A percentile compares a stretch with the other conserved stretches of the same genome.
Evolutionary conservation across 2,329 filamentous ascomycete genomes (phyloP).

Genomic region (Aspergillus sclerotialis): DNA sequence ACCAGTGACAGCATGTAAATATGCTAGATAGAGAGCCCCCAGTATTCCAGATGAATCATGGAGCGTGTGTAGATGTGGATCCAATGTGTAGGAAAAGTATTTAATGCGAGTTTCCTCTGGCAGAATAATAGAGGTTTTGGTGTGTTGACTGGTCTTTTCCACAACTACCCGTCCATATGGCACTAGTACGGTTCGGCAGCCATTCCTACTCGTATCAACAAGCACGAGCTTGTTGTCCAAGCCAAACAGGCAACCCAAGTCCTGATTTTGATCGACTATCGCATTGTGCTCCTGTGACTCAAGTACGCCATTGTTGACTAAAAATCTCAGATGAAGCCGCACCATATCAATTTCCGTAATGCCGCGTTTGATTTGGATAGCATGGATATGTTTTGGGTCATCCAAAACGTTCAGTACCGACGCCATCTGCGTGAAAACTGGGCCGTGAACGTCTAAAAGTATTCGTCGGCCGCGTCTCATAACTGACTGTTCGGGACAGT

Average conservation of each 20-base stretch:
- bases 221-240: conserved; percentile 20
- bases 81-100: conserved; percentile 16
- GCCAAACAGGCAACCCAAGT: conserved; percentile 15
- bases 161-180: conserved; percentile 14
- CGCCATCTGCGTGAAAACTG: conserved; percentile 24
- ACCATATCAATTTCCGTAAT: conserved; percentile 35
- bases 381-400: conserved; percentile 24
- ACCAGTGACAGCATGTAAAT: conserved; percentile 27
- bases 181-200: conserved; percentile 14
- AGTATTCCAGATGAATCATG: conserved; percentile 10
- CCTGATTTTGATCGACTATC: conserved; percentile 16
- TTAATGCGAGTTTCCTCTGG: conserved; percentile 3
- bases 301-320: conserved; percentile 16
- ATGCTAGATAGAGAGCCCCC: conserved; percentile 16
- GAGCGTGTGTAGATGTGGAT: conserved; percentile 14
- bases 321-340: conserved; percentile 43
- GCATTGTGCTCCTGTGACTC: conserved; percentile 11
- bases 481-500: conserved; percentile 1
- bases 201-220: neutral
- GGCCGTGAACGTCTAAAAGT: conserved; percentile 31
- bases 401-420: conserved; percentile 33
- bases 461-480: conserved; percentile 3
- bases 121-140: conserved; percentile 10
- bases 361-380: conserved; percentile 13
- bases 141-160: conserved; percentile 5